A percentile compares a stretch with the other conserved stretches of the same genome.
Evolutionary conservation across 164 flowering plant genomes (phyloP).

Genomic region (Amborella trichopoda): DNA sequence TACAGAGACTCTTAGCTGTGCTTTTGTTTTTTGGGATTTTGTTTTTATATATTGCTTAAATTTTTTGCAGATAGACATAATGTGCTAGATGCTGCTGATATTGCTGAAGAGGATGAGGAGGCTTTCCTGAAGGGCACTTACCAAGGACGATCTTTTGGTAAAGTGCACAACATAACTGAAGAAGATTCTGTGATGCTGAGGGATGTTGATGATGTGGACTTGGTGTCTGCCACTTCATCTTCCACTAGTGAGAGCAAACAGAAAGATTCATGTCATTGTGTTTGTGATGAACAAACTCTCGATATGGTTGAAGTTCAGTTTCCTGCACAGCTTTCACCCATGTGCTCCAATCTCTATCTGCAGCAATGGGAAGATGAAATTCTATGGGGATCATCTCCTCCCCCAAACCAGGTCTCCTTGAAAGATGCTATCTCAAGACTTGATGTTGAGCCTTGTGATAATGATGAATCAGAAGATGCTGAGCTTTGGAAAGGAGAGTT

Average conservation of each 20-base stretch:
- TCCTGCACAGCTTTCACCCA: constrained; percentile 20
- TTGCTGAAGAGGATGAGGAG: constrained; percentile 89
- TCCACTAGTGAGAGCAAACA: too few species aligned
- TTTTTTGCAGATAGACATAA: constrained; percentile 45
- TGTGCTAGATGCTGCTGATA: constrained; percentile 29
- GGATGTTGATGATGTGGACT: constrained; percentile 22
- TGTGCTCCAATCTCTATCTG: constrained; percentile 25
- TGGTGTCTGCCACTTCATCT: too few species aligned
- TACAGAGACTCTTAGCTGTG: too few species aligned
- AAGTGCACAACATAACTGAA: constrained; percentile 11
- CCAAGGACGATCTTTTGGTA: constrained; percentile 17
- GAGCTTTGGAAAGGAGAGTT: too few species aligned
- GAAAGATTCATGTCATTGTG: constrained; percentile 36
- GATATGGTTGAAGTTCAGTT: constrained; percentile 15
- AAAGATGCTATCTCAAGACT: constrained; percentile 33
- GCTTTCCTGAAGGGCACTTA: constrained; percentile 37
- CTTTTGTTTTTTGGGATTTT: neutral
- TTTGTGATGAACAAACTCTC: too few species aligned
- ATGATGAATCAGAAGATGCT: constrained; percentile 21
- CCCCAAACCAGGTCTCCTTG: constrained; percentile 20
- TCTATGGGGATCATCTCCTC: constrained; percentile 66
- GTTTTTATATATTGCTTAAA: constrained; percentile 1
- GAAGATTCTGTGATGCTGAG: constrained; percentile 11
- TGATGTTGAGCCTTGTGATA: constrained; percentile 25
- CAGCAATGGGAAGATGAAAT: constrained; percentile 83